A percentile compares a stretch with the other conserved stretches of the same genome.
These are phyloP conservation scores for Starmerella gropengiesseri DNA, from an alignment of 805 yeast genomes.

Conservation along the genomic window DNA sequence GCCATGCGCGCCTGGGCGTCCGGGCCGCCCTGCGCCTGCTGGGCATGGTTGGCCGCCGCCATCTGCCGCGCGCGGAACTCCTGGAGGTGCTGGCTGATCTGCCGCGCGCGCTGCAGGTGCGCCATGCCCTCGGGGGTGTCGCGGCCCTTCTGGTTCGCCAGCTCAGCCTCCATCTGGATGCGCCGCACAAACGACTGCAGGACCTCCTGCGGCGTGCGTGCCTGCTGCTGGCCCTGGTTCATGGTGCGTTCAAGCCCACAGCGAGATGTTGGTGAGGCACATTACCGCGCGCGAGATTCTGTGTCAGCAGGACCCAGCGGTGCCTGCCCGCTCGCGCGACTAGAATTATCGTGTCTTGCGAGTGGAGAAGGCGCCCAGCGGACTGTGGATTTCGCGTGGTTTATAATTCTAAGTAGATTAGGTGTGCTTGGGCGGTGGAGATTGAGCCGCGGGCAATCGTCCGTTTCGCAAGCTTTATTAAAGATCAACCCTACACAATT, in stretches of 20 bases:
- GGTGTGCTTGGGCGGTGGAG: no score
- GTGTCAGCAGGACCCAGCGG: background rate
- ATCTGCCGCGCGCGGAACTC: slow-evolving; percentile 17
- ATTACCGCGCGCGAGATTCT: background rate
- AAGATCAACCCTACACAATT: no score
- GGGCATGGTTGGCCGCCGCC: slow-evolving; percentile 18
- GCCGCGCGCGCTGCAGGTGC: slow-evolving; percentile 28
- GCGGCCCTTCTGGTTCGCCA: slow-evolving; percentile 23
- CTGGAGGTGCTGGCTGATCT: slow-evolving; percentile 21
- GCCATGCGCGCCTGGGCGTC: slow-evolving; percentile 8
- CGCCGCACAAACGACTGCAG: slow-evolving; percentile 26
- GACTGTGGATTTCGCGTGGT: no score
- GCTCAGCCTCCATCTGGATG: slow-evolving; percentile 26
- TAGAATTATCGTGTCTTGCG: no score
- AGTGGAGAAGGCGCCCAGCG: no score
- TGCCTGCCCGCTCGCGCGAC: background rate
- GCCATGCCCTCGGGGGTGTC: slow-evolving; percentile 28
- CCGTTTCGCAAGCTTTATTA: no score
- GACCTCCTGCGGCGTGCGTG: slow-evolving; percentile 12
- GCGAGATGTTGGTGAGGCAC: background rate
- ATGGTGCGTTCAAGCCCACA: background rate
- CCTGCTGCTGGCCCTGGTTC: slow-evolving; percentile 8
- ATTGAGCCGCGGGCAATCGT: no score
- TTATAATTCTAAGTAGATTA: no score
- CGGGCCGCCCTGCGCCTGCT: slow-evolving; percentile 14